Evolutionary conservation across 2,329 filamentous ascomycete species (phyloP).

Genomic region (Trichoderma asperellum): DNA sequence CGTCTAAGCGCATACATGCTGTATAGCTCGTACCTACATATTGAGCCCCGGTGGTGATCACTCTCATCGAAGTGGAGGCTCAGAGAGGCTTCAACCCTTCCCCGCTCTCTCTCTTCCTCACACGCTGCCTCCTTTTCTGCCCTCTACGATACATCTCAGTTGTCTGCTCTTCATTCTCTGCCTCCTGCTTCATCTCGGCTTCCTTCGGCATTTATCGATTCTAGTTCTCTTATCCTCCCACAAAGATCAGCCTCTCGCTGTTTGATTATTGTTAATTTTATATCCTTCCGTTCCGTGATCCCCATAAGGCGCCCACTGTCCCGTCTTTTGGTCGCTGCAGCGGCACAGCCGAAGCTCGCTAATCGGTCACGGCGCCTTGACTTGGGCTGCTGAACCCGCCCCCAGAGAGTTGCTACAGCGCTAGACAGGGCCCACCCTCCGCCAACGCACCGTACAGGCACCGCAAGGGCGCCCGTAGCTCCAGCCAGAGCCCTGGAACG

Average conservation of each 20-base stretch:
- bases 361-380: constrained; percentile 27
- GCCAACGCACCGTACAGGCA: constrained; percentile 21
- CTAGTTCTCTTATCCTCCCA: not conserved
- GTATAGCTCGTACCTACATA: not conserved
- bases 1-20: not conserved
- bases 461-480: not conserved
- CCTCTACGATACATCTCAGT: not conserved
- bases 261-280: too few relatives aligned
- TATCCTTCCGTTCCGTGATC: not conserved
- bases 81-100: not conserved
- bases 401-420: constrained; percentile 14
- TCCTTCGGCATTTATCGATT: not conserved
- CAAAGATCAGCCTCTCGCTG: not conserved
- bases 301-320: not conserved
- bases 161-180: not conserved
- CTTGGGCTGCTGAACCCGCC: constrained; percentile 9
- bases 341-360: constrained; percentile 30
- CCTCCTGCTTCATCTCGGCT: not conserved
- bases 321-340: not conserved
- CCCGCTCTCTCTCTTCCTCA: not conserved
- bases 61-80: not conserved
- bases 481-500: not conserved
- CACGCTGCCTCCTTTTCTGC: not conserved
- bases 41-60: not conserved
- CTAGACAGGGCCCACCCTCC: constrained; percentile 22